These are phyloP conservation scores for Trichoderma simmonsii DNA, from an alignment of 2,329 filamentous ascomycete species.

Conservation along the genomic window DNA sequence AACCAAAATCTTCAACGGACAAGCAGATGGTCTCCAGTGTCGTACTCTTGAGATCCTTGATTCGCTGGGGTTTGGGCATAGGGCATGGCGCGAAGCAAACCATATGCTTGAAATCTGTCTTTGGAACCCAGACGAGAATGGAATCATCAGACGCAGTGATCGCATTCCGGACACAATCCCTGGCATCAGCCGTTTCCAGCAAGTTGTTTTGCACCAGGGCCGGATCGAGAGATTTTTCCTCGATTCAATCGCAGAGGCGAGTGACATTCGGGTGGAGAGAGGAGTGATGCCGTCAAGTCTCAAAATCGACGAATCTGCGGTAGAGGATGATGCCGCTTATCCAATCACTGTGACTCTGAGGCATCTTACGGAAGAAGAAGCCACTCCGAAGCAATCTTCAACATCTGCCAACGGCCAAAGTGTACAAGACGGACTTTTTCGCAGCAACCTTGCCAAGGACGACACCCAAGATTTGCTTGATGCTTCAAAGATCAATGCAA, in stretches of 20 bases:
- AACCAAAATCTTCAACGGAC: not conserved
- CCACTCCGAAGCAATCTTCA: not conserved
- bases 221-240: slow-evolving; percentile 20
- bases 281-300: not conserved
- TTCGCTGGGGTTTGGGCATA: not conserved
- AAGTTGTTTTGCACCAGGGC: slow-evolving; percentile 20
- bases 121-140: not conserved
- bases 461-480: slow-evolving; percentile 8
- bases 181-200: not conserved
- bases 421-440: not conserved
- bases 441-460: slow-evolving; percentile 3
- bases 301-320: not conserved
- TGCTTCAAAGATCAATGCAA: not conserved
- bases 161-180: not conserved
- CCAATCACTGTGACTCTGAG: not conserved
- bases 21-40: not conserved
- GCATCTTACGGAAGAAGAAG: not conserved
- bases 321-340: not conserved
- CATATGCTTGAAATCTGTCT: not conserved
- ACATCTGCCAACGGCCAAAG: not conserved
- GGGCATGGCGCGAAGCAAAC: not conserved
- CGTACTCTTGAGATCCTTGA: not conserved
- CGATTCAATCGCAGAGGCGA: not conserved
- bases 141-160: not conserved
- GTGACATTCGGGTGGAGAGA: not conserved